These are phyloP conservation scores for Clarireedia homoeocarpa DNA, from an alignment of 2,329 filamentous ascomycete species.

Conservation along the genomic window DNA sequence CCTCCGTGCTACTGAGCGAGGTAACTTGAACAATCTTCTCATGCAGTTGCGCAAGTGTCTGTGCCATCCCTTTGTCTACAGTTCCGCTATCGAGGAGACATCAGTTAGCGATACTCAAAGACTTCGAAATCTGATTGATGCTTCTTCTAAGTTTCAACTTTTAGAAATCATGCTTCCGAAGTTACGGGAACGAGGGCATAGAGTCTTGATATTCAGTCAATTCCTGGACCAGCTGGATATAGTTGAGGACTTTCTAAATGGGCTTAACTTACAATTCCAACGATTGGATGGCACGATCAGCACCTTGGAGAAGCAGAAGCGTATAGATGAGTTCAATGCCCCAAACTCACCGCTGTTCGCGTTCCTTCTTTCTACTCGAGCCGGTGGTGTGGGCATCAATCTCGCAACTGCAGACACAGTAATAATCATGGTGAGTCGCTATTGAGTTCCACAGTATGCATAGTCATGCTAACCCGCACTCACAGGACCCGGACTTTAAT, in stretches of 20 bases:
- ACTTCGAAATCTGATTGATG: constrained; percentile 80
- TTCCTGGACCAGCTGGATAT: constrained; percentile 85
- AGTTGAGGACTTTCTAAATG: constrained; percentile 81
- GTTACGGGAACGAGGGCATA: constrained; percentile 74
- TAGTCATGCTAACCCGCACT: constrained; percentile 11
- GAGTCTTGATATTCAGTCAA: constrained; percentile 92
- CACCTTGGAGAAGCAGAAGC: constrained; percentile 82
- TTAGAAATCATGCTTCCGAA: constrained; percentile 82
- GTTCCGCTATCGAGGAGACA: constrained; percentile 78
- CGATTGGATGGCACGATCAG: constrained; percentile 81
- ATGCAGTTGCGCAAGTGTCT: constrained; percentile 93
- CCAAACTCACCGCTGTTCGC: constrained; percentile 77
- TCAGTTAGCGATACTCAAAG: constrained; percentile 52
- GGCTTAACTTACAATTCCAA: constrained; percentile 63
- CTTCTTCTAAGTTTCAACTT: constrained; percentile 80
- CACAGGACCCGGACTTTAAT: constrained; percentile 28
- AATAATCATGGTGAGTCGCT: constrained; percentile 71
- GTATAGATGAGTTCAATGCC: constrained; percentile 89
- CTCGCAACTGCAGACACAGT: constrained; percentile 95
- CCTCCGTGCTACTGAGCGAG: constrained; percentile 62
- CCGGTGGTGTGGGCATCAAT: constrained; percentile 96
- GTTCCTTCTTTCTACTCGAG: constrained; percentile 87
- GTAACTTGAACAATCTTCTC: constrained; percentile 85
- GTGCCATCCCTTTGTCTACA: constrained; percentile 96
- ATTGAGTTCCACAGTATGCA: background rate